These are phyloP conservation scores for Candida tibetensis DNA, from an alignment of 805 yeast species.

Conservation along the genomic window DNA sequence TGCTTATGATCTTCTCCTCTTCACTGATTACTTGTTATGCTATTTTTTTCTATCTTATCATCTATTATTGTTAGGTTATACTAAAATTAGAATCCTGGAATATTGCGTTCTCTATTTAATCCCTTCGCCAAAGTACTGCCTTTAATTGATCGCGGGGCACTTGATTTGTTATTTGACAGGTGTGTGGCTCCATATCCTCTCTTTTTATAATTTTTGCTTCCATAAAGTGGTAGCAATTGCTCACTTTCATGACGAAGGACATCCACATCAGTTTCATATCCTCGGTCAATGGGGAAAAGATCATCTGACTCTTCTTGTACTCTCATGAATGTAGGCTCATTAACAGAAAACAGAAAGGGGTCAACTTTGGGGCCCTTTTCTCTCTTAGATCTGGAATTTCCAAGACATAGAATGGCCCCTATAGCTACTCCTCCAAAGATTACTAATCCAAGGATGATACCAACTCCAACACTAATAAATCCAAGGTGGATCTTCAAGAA, in stretches of 20 bases:
- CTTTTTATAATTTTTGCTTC: slow-evolving; percentile 14
- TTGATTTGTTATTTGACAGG: neutral
- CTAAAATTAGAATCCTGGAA: slow-evolving; percentile 15
- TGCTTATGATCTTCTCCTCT: too few relatives aligned
- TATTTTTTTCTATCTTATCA: too few relatives aligned
- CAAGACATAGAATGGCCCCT: slow-evolving; percentile 11
- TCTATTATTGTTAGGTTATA: too few relatives aligned
- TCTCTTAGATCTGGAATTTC: slow-evolving; percentile 5
- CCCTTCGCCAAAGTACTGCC: slow-evolving; percentile 18
- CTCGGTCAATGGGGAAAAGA: slow-evolving; percentile 26
- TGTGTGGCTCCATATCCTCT: slow-evolving; percentile 19
- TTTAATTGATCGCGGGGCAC: slow-evolving; percentile 26
- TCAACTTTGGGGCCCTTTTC: slow-evolving; percentile 1
- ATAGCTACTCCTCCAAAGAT: slow-evolving; percentile 22
- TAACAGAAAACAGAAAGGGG: slow-evolving; percentile 3
- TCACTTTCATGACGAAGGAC: slow-evolving; percentile 30
- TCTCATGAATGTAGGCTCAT: slow-evolving; percentile 36
- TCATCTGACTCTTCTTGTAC: slow-evolving; percentile 33
- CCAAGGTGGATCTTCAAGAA: slow-evolving; percentile 62
- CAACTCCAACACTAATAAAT: slow-evolving; percentile 63
- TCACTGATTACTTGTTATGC: too few relatives aligned
- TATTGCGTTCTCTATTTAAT: slow-evolving; percentile 24
- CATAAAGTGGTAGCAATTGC: slow-evolving; percentile 25
- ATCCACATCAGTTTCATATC: slow-evolving; percentile 45
- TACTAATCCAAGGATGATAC: slow-evolving; percentile 60